Evolutionary conservation across 1,139 yeast genomes (phyloP).

Genomic region (Scheffersomyces titani): DNA sequence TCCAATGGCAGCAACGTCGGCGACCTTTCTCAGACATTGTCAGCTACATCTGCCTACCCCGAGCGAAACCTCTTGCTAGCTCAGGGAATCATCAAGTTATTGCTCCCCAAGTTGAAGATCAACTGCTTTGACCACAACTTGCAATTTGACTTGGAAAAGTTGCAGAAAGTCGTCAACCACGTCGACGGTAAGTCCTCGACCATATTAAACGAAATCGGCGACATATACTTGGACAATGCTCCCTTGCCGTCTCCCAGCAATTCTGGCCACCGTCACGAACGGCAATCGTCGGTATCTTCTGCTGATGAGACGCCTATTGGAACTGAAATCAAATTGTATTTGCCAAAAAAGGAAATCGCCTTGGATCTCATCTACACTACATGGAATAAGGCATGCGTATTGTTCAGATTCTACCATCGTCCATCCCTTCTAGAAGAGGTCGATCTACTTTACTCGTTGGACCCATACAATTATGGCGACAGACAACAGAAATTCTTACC

Average conservation of each 20-base stretch:
- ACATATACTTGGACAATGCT: constrained; percentile 24
- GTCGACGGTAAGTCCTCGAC: constrained; percentile 22
- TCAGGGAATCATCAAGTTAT: constrained; percentile 30
- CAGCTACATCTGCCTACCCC: background rate
- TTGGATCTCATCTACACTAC: constrained; percentile 70
- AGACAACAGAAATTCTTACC: constrained; percentile 79
- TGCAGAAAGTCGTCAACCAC: constrained; percentile 24
- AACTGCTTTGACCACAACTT: constrained; percentile 34
- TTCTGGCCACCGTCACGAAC: constrained; percentile 8
- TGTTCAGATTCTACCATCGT: constrained; percentile 82
- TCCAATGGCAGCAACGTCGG: constrained; percentile 6
- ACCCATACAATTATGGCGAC: constrained; percentile 67
- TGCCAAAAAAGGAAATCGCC: constrained; percentile 78
- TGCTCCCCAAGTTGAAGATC: constrained; percentile 52
- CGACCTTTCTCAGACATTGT: background rate
- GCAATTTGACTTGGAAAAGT: constrained; percentile 36
- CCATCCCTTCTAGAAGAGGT: constrained; percentile 71
- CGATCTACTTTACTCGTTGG: constrained; percentile 55
- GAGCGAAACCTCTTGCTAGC: background rate
- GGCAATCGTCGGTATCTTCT: constrained; percentile 20
- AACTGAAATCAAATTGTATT: constrained; percentile 59
- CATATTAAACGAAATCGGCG: constrained; percentile 18
- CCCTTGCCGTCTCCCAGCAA: constrained; percentile 13
- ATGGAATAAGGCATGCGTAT: constrained; percentile 84
- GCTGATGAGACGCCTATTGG: constrained; percentile 22